Percentiles rank a stretch among this genome's conserved stretches.
phyloP scores from a whole-genome alignment of 2,329 filamentous ascomycete species.

The Diaporthe citri region DNA sequence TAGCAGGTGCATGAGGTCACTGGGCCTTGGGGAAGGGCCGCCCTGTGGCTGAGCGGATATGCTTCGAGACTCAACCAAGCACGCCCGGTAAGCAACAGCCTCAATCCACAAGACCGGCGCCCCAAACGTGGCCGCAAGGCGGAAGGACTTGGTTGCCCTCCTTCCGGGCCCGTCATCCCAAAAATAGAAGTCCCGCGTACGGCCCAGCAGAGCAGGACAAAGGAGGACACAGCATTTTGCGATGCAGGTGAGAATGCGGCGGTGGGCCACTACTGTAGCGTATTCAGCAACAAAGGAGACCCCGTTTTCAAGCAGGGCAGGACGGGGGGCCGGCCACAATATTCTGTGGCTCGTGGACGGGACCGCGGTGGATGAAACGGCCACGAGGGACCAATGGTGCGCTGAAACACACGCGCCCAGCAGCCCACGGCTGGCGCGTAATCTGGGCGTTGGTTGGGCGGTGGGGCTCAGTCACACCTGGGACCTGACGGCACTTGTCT shows the following conservation, averaged over 20 bases:
- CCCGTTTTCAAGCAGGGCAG: neutral
- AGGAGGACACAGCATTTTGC: neutral
- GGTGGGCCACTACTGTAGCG: neutral
- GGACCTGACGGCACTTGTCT: conserved; percentile 20
- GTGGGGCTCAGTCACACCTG: conserved; percentile 16
- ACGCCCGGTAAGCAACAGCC: neutral
- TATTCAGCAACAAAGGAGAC: neutral
- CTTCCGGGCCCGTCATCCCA: conserved; percentile 10
- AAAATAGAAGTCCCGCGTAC: conserved; percentile 17
- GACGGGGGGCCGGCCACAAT: neutral
- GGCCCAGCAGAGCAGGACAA: conserved; percentile 10
- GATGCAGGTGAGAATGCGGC: neutral
- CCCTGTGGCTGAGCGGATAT: conserved; percentile 10
- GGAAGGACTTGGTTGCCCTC: neutral
- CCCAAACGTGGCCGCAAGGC: conserved; percentile 11
- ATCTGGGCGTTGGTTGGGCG: conserved; percentile 40
- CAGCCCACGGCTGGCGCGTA: conserved; percentile 48
- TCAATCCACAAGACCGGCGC: neutral
- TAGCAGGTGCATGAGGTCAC: conserved; percentile 12
- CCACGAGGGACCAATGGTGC: conserved; percentile 29
- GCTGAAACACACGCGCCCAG: conserved; percentile 43
- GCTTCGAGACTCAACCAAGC: neutral
- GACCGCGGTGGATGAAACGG: conserved; percentile 40
- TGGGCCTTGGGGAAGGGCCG: conserved; percentile 6
- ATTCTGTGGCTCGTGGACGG: neutral